A percentile compares a stretch with the other conserved stretches of the same genome.
These are phyloP conservation scores for Aeschynomene evenia DNA, from an alignment of 306 rosid species.

Conservation along the genomic window DNA sequence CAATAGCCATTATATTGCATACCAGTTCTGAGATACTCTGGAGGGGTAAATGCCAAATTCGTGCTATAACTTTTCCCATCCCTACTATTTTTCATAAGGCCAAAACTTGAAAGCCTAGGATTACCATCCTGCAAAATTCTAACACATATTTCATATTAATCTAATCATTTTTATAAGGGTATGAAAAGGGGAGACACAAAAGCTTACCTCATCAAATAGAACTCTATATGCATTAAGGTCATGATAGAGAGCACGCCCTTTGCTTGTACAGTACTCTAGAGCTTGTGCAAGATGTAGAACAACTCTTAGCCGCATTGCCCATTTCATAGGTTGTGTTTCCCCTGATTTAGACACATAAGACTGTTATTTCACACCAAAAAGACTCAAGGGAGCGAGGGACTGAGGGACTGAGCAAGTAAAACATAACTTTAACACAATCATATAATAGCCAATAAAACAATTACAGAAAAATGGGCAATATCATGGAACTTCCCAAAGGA, in stretches of 20 bases:
- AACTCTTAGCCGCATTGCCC: conserved; percentile 78
- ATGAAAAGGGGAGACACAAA: conserved; percentile 16
- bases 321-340: conserved; percentile 81
- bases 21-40: conserved; percentile 89
- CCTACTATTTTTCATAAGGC: conserved; percentile 83
- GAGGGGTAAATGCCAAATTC: conserved; percentile 88
- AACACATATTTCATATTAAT: conserved; percentile 25
- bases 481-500: background rate
- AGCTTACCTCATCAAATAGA: conserved; percentile 68
- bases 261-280: conserved; percentile 80
- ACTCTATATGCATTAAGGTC: conserved; percentile 85
- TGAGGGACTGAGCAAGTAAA: background rate
- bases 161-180: background rate
- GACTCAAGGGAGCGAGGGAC: background rate
- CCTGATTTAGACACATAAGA: conserved; percentile 45
- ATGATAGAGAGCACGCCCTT: conserved; percentile 78
- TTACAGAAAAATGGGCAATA: background rate
- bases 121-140: conserved; percentile 68
- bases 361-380: conserved; percentile 20
- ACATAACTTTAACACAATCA: conserved; percentile 18
- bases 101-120: conserved; percentile 81
- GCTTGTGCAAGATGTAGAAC: conserved; percentile 89
- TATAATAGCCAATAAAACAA: background rate
- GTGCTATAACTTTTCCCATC: conserved; percentile 88
- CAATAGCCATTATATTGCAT: background rate